Percentiles rank a stretch among this genome's conserved stretches.
Evolutionary conservation across 2,329 filamentous ascomycete genomes (phyloP).

Genomic region (Canariomyces notabilis): DNA sequence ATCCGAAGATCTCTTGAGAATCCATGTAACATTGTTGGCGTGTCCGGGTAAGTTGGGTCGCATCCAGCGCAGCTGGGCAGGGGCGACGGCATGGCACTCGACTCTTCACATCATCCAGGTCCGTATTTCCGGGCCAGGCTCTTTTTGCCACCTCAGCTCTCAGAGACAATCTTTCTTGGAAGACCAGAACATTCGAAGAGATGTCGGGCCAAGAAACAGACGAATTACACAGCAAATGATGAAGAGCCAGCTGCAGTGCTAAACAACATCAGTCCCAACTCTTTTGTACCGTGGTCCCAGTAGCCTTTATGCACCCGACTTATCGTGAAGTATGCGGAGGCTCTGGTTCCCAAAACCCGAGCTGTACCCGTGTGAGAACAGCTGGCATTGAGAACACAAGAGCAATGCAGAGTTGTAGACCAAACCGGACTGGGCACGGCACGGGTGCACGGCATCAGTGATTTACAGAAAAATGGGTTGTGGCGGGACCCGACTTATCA

Average conservation of each 20-base stretch:
- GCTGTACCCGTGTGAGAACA: constrained; percentile 1
- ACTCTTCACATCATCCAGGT: background rate
- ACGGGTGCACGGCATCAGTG: constrained; percentile 15
- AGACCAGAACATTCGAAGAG: no score
- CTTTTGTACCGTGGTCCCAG: background rate
- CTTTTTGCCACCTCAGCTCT: constrained; percentile 8
- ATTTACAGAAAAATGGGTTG: no score
- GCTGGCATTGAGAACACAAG: constrained; percentile 1
- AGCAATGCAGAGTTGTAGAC: constrained; percentile 1
- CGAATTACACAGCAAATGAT: no score
- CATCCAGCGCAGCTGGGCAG: constrained; percentile 7
- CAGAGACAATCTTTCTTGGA: no score
- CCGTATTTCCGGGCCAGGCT: background rate
- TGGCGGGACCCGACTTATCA: no score
- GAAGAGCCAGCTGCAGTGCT: no score
- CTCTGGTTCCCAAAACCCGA: constrained; percentile 6
- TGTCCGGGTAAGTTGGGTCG: constrained; percentile 9
- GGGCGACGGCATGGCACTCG: background rate
- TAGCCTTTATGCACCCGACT: background rate
- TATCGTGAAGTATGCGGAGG: constrained; percentile 5
- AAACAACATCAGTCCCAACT: background rate
- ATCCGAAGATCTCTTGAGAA: constrained; percentile 12
- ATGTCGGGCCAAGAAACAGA: no score
- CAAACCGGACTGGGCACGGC: constrained; percentile 8
- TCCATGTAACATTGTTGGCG: constrained; percentile 5